Evolutionary conservation across 768 basidiomycete genomes (phyloP).

Genomic region (Xanthoconium stramineum): DNA sequence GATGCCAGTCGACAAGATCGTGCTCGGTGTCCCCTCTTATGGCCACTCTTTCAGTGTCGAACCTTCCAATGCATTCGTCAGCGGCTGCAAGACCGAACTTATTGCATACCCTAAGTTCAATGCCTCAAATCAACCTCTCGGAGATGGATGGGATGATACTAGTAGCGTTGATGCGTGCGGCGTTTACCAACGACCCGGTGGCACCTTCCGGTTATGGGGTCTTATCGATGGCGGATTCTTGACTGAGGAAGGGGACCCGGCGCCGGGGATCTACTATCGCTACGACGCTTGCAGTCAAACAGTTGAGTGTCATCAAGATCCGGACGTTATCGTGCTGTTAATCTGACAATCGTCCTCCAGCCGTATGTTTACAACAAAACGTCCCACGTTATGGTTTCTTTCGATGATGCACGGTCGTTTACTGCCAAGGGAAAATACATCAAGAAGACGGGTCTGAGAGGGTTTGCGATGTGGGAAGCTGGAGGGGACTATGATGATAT

Average conservation of each 20-base stretch:
- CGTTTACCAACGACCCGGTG: constrained; percentile 41
- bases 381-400: constrained; percentile 59
- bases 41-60: constrained; percentile 67
- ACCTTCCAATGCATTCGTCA: constrained; percentile 34
- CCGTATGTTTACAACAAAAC: constrained; percentile 62
- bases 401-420: constrained; percentile 60
- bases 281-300: constrained; percentile 73
- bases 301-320: constrained; percentile 37
- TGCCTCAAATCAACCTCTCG: constrained; percentile 40
- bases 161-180: constrained; percentile 57
- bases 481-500: constrained; percentile 62
- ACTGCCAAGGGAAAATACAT: constrained; percentile 61
- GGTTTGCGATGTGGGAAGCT: constrained; percentile 73
- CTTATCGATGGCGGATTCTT: constrained; percentile 57
- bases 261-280: constrained; percentile 47
- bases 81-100: constrained; percentile 35
- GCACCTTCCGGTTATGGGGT: constrained; percentile 59
- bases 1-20: constrained; percentile 64
- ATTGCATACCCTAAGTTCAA: constrained; percentile 51
- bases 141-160: constrained; percentile 54
- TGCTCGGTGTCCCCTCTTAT: constrained; percentile 80
- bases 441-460: constrained; percentile 47
- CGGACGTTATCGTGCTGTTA: background rate
- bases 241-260: constrained; percentile 25
- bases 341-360: constrained; percentile 34